phyloP scores from a whole-genome alignment of 2,329 filamentous ascomycete genomes.

The Bipolaris victoriae region DNA sequence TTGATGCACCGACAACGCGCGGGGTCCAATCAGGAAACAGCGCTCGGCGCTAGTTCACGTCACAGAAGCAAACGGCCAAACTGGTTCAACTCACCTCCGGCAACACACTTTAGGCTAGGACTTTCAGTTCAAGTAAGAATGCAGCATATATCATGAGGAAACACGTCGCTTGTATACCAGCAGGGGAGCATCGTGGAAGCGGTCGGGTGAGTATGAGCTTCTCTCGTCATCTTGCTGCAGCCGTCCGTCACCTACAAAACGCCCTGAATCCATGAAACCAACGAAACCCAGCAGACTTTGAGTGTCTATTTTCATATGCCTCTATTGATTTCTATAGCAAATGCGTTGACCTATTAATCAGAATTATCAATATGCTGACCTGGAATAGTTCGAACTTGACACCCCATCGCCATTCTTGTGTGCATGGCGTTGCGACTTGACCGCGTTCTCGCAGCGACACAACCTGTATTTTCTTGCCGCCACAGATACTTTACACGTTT shows the following conservation, averaged over 20 bases:
- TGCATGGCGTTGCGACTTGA: constrained; percentile 54
- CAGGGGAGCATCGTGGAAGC: constrained; percentile 30
- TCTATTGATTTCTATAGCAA: not conserved
- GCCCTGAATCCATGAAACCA: not conserved
- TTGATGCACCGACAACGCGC: not conserved
- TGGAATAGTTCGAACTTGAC: constrained; percentile 19
- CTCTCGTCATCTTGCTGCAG: not conserved
- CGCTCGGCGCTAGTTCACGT: constrained; percentile 12
- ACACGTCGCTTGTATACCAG: constrained; percentile 32
- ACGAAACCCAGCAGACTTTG: not conserved
- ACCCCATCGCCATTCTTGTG: constrained; percentile 30
- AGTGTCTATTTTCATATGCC: not conserved
- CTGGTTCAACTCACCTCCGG: not conserved
- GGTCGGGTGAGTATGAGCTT: constrained; percentile 30
- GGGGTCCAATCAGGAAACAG: constrained; percentile 2
- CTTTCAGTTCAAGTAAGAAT: not conserved
- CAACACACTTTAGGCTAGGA: constrained; percentile 1
- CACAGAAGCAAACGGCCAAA: constrained; percentile 5
- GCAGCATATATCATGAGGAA: constrained; percentile 20
- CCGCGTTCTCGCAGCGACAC: constrained; percentile 53
- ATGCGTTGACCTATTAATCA: not conserved
- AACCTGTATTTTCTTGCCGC: constrained; percentile 59
- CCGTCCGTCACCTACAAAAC: not conserved
- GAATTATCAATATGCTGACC: constrained; percentile 7
- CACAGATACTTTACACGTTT: constrained; percentile 49